A percentile compares a stretch with the other conserved stretches of the same genome.
These are phyloP conservation scores for Pinus tabuliformis DNA, from an alignment of 75 land plant species.

Conservation along the genomic window DNA sequence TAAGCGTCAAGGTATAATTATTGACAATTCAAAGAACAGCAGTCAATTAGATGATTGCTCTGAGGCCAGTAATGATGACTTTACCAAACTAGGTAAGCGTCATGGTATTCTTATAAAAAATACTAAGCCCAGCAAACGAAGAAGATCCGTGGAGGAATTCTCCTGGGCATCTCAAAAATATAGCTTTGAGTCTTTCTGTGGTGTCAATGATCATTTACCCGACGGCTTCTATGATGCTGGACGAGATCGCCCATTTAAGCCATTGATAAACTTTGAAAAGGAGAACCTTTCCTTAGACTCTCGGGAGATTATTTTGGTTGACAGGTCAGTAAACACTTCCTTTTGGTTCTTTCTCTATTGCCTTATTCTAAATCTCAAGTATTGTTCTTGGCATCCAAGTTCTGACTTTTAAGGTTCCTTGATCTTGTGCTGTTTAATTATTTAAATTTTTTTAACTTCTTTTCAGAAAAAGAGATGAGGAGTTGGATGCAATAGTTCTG, in stretches of 20 bases:
- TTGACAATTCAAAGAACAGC: too few species aligned
- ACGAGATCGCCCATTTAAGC: conserved; percentile 75
- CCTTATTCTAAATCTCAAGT: too few species aligned
- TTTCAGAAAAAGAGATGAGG: conserved; percentile 66
- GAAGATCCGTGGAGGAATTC: conserved; percentile 28
- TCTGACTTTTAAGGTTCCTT: too few species aligned
- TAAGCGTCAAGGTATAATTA: conserved; percentile 28
- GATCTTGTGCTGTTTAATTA: too few species aligned
- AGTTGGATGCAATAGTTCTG: conserved; percentile 65
- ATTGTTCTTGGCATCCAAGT: too few species aligned
- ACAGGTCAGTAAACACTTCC: conserved; percentile 13
- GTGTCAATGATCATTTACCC: conserved; percentile 58
- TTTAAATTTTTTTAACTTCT: too few species aligned
- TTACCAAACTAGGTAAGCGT: conserved; percentile 46
- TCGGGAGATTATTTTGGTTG: conserved; percentile 89
- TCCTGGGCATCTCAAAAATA: conserved; percentile 61
- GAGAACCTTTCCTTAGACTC: conserved; percentile 48
- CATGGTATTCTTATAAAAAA: conserved; percentile 56
- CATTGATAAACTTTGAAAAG: conserved; percentile 51
- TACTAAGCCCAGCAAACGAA: conserved; percentile 71
- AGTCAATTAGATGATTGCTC: too few species aligned
- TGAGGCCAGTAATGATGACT: conserved; percentile 13
- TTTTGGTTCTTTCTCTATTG: too few species aligned
- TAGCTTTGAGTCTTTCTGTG: conserved; percentile 55
- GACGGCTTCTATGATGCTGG: conserved; percentile 99